Conservation (phyloP, 371 early-diverging fungal genomes). For the Pancytospora epiphaga region DNA sequence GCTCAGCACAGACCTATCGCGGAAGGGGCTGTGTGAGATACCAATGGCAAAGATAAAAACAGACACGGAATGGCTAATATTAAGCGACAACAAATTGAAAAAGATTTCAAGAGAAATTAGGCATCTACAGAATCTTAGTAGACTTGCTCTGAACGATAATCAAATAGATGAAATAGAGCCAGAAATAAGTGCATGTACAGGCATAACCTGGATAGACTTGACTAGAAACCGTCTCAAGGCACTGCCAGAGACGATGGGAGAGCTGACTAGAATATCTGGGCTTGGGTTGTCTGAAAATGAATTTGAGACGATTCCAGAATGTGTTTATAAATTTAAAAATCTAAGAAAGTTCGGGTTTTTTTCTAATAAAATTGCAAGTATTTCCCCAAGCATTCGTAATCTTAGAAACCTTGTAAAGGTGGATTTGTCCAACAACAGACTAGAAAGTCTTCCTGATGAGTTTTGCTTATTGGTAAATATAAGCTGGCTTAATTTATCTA, state of each 20-base stretch:
- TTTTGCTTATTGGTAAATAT: slow-evolving; percentile 62
- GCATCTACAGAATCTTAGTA: slow-evolving; percentile 46
- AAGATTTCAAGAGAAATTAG: slow-evolving; percentile 48
- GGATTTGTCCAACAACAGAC: slow-evolving; percentile 52
- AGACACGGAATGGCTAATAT: slow-evolving; percentile 56
- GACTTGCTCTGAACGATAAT: slow-evolving; percentile 61
- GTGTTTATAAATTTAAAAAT: slow-evolving; percentile 33
- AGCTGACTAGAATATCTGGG: slow-evolving; percentile 9
- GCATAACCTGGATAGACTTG: slow-evolving; percentile 60
- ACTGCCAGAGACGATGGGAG: slow-evolving; percentile 19
- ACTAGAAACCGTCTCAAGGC: slow-evolving; percentile 57
- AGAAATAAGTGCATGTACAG: slow-evolving; percentile 42
- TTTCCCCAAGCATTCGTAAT: slow-evolving; percentile 50
- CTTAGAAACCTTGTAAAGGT: slow-evolving; percentile 49
- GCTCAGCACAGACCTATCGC: slow-evolving; percentile 33
- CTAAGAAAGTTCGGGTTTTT: slow-evolving; percentile 54
- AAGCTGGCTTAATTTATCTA: slow-evolving; percentile 68
- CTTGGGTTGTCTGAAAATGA: slow-evolving; percentile 51
- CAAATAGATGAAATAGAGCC: slow-evolving; percentile 47
- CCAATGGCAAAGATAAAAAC: slow-evolving; percentile 33
- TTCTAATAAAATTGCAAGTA: slow-evolving; percentile 51
- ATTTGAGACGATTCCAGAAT: slow-evolving; percentile 38
- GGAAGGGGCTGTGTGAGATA: slow-evolving; percentile 28
- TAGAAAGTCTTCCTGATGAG: slow-evolving; percentile 61
- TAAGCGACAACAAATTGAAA: slow-evolving; percentile 58